These are phyloP conservation scores for Citeromyces hawaiiensis DNA, from an alignment of 1,139 yeast species.

Conservation along the genomic window DNA sequence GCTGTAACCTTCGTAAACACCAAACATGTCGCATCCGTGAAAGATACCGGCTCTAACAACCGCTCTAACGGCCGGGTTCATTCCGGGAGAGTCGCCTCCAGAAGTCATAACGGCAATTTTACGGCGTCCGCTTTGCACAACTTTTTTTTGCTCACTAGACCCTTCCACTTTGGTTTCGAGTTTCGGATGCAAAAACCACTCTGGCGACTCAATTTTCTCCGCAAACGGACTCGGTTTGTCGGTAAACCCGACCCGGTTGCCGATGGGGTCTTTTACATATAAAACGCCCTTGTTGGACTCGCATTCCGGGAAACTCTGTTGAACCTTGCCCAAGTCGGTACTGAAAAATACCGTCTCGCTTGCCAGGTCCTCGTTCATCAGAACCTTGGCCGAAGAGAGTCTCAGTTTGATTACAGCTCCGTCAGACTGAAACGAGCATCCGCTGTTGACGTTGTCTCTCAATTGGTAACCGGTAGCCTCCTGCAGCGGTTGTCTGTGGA, in stretches of 20 bases:
- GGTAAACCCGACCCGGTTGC: slow-evolving; percentile 55
- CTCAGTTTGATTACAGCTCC: slow-evolving; percentile 54
- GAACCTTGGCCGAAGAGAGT: slow-evolving; percentile 28
- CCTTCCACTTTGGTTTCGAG: not conserved
- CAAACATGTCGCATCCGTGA: slow-evolving; percentile 89
- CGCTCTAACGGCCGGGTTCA: slow-evolving; percentile 93
- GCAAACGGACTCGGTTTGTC: slow-evolving; percentile 40
- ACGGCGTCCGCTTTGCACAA: slow-evolving; percentile 7
- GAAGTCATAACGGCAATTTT: slow-evolving; percentile 93
- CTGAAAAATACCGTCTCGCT: slow-evolving; percentile 37
- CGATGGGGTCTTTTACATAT: slow-evolving; percentile 56
- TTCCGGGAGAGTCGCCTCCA: slow-evolving; percentile 98
- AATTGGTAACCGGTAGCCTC: slow-evolving; percentile 23
- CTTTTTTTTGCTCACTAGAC: not conserved
- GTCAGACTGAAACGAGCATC: slow-evolving; percentile 22
- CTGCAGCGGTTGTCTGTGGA: slow-evolving; percentile 39
- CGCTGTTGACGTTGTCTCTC: slow-evolving; percentile 4
- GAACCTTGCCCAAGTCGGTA: slow-evolving; percentile 27
- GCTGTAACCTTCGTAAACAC: slow-evolving; percentile 88
- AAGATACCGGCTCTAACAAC: slow-evolving; percentile 84
- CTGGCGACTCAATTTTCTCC: not conserved
- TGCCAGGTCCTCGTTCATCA: slow-evolving; percentile 15
- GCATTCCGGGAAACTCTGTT: slow-evolving; percentile 19
- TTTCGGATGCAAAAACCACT: not conserved
- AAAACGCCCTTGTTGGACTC: slow-evolving; percentile 16